phyloP scores from a whole-genome alignment of 169 alveolate genomes.

The Eimeria falciformis region DNA sequence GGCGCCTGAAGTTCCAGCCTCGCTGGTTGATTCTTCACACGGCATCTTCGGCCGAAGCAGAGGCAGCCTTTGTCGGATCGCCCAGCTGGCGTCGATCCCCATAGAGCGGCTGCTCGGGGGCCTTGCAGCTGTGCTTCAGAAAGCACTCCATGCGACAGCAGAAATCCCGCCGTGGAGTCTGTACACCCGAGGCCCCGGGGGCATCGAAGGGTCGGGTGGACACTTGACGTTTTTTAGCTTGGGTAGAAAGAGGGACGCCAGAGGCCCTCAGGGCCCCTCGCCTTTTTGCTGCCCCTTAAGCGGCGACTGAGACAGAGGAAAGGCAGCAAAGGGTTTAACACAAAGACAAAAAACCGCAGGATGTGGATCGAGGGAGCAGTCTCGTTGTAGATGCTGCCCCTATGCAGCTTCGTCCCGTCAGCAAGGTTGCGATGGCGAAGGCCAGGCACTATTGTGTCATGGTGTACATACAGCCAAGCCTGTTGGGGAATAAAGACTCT shows the following conservation, averaged over 20 bases:
- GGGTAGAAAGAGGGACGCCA: background rate
- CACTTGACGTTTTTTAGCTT: background rate
- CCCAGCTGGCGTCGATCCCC: slow-evolving; percentile 50
- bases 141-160: slow-evolving; percentile 70
- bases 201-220: background rate
- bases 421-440: background rate
- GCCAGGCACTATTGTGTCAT: background rate
- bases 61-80: slow-evolving; percentile 68
- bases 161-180: background rate
- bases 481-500: background rate
- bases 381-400: slow-evolving; percentile 54
- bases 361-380: slow-evolving; percentile 26
- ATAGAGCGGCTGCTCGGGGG: slow-evolving; percentile 73
- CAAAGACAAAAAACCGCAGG: background rate
- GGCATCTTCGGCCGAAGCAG: slow-evolving; percentile 64
- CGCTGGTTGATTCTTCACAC: background rate
- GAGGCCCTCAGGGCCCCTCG: slow-evolving; percentile 26
- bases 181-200: slow-evolving; percentile 43
- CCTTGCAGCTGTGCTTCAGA: slow-evolving; percentile 65
- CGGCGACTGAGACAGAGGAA: background rate
- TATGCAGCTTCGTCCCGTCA: no score
- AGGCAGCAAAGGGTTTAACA: background rate
- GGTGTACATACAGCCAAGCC: background rate
- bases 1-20: background rate
- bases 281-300: background rate